These are phyloP conservation scores for Solanum medicagineum DNA, from an alignment of 257 asterid genomes.

Conservation along the genomic window DNA sequence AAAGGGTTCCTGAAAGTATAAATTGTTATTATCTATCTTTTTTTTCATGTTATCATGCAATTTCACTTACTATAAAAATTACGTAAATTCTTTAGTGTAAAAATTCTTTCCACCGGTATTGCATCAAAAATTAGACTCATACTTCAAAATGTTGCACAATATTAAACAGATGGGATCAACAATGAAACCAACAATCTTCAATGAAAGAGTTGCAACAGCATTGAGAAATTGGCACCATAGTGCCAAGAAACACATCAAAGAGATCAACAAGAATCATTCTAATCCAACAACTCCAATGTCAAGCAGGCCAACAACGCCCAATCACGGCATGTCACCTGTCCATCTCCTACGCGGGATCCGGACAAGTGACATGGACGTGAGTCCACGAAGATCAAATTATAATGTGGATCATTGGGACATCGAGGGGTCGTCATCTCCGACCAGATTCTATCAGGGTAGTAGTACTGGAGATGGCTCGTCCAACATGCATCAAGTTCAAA, in stretches of 20 bases:
- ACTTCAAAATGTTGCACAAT: background rate
- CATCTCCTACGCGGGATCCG: constrained; percentile 44
- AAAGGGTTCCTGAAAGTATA: background rate
- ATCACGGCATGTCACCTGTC: constrained; percentile 56
- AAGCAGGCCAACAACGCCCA: constrained; percentile 51
- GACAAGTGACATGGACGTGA: constrained; percentile 31
- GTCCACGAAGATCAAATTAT: constrained; percentile 18
- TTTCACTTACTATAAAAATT: background rate
- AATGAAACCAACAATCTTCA: constrained; percentile 84
- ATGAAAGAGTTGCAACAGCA: constrained; percentile 67
- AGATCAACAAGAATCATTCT: constrained; percentile 25
- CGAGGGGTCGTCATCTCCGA: constrained; percentile 34
- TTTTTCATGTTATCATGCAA: background rate
- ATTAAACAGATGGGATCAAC: constrained; percentile 71
- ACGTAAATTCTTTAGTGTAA: background rate
- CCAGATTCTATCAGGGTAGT: constrained; percentile 10
- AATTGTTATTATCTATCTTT: background rate
- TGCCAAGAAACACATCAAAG: constrained; percentile 62
- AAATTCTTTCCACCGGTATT: background rate
- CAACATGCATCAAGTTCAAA: constrained; percentile 23
- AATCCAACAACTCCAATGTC: constrained; percentile 37
- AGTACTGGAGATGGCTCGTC: background rate
- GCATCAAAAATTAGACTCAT: background rate
- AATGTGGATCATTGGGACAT: constrained; percentile 31
- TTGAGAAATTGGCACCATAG: constrained; percentile 75